Conservation (phyloP, 2,329 filamentous ascomycete genomes). For the Diaporthe vaccinii region DNA sequence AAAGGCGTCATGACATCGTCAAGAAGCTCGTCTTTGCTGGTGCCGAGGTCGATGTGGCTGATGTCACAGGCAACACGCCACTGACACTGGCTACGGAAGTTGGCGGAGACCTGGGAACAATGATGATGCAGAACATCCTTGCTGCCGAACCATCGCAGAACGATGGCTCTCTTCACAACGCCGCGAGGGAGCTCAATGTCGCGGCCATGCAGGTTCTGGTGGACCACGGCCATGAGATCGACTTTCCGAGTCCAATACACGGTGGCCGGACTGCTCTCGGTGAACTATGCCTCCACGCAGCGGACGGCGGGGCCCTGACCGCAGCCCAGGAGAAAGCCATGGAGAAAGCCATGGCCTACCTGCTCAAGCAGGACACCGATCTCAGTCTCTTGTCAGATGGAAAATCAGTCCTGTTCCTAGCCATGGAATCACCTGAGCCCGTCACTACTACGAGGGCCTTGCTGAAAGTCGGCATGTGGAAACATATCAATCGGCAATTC, state of each 20-base stretch:
- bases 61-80: constrained; percentile 69
- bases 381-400: constrained; percentile 67
- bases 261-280: constrained; percentile 73
- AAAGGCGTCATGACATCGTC: constrained; percentile 69
- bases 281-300: constrained; percentile 72
- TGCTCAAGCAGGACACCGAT: constrained; percentile 70
- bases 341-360: constrained; percentile 68
- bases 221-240: constrained; percentile 71
- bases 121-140: constrained; percentile 68
- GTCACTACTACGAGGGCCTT: constrained; percentile 69
- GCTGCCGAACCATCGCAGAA: constrained; percentile 69
- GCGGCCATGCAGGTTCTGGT: constrained; percentile 69
- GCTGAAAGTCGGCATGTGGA: constrained; percentile 75
- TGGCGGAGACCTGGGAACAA: constrained; percentile 65
- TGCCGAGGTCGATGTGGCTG: constrained; percentile 70
- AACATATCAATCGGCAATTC: constrained; percentile 71
- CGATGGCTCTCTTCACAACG: constrained; percentile 77
- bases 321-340: constrained; percentile 65
- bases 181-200: constrained; percentile 70
- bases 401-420: constrained; percentile 71
- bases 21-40: constrained; percentile 68
- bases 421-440: constrained; percentile 69
- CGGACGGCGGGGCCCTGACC: constrained; percentile 59
- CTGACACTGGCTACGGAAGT: constrained; percentile 71
- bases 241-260: constrained; percentile 74